Evolutionary conservation across 2,329 filamentous ascomycete genomes (phyloP).

Genomic region (Magnaporthales sp.): DNA sequence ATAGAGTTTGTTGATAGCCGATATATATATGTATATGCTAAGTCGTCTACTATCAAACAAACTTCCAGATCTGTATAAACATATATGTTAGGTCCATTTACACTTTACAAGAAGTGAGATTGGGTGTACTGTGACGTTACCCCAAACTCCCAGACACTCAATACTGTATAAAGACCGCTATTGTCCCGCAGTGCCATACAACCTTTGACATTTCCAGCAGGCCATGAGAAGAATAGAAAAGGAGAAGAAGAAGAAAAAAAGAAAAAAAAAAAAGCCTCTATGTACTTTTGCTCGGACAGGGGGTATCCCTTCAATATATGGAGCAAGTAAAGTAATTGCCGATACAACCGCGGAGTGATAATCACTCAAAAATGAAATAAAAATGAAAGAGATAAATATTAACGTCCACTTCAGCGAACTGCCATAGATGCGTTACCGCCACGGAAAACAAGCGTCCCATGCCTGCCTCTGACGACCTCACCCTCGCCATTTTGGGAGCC

Average conservation of each 20-base stretch:
- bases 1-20: background rate
- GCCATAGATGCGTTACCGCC: slow-evolving; percentile 29
- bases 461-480: slow-evolving; percentile 36
- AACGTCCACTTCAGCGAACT: slow-evolving; percentile 13
- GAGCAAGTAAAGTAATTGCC: background rate
- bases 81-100: background rate
- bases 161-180: background rate
- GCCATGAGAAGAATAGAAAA: background rate
- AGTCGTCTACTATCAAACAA: background rate
- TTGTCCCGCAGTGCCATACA: background rate
- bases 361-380: background rate
- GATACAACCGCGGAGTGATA: background rate
- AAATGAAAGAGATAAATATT: background rate
- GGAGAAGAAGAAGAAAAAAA: background rate
- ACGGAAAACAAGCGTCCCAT: slow-evolving; percentile 42
- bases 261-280: background rate
- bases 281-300: background rate
- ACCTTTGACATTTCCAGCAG: background rate
- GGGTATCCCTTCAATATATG: background rate
- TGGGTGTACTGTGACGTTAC: no score
- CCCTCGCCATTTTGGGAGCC: slow-evolving; percentile 12
- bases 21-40: background rate
- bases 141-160: background rate
- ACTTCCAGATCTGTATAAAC: background rate
- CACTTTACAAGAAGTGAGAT: background rate